Evolutionary conservation across 768 basidiomycete species (phyloP), one percentile per base, ranked within the genome.

Genomic region (Postia placenta): DNA sequence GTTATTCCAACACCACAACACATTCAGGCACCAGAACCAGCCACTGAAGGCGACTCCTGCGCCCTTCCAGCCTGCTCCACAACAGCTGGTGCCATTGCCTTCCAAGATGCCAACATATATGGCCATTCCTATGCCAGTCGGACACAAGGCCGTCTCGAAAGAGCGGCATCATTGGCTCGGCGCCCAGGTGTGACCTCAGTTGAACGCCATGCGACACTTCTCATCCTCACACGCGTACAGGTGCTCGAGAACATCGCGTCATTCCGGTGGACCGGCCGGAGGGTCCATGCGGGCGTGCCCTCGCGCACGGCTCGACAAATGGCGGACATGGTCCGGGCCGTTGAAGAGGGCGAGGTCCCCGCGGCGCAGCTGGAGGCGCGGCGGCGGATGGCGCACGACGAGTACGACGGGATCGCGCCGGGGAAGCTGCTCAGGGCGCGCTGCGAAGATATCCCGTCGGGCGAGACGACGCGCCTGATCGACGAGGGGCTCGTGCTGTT

Each of bases 131-230:
- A 64, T 69, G 50, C 67, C 63, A 14, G 69, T 83, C 4, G 54
- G 60, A 6, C 73, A 69, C 45, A 65, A 74, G 35, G 58, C 64
- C 4, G 80, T 87, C 48, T 66, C 79, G 11, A 59, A 65, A 45
- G 74, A 75, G 17, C 71, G 75, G 38, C 85, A 85, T 58, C 67
- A 62, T 14, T 56, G 58, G 37, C 60, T 85, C 30, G 75, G 72
- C 11, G 74, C 74, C 50, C 79, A 76, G 80, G 85, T 84, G 59
- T 51, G 14, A 25, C 38, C 41, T 11, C 27, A 33, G 22, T 22
- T n/a, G 9, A 19, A 30, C 11, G 19, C 25, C 19, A 17, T 47
- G n/a, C n/a, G 20, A 38, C 25, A 44, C 40, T 55, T 26, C 22
- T 40, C 15, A 36, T 7, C 53, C 45, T 42, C 25, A 6, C 26